Base-by-base conservation (phyloP, 1,284 basidiomycete genomes). In the Athelia psychrophila region DNA sequence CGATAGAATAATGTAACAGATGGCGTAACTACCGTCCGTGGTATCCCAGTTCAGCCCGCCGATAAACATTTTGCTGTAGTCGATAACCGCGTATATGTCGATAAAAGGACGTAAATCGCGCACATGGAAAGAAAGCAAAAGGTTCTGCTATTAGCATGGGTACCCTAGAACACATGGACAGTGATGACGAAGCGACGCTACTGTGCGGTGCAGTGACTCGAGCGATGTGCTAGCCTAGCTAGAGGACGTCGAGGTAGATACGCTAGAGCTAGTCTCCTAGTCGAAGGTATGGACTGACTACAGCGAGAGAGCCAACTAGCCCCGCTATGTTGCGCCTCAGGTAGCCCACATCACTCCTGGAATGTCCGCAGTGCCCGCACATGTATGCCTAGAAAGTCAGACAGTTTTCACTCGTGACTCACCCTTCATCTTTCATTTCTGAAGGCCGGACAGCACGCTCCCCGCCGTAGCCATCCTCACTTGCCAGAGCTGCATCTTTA, bases 341-440 rank as follows among this genome's bases (percentile, higher is more conserved):
- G 44, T 50, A 51, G 32, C 38, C 40, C 27, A 27, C n/a, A 35
- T 45, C 36, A 64, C 53, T 48, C 57, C 57, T 54, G n/a, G n/a
- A n/a, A n/a, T n/a, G n/a, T n/a, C n/a, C 50, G 50, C 54, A 60
- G 60, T 60, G 58, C 61, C 53, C 52, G 58, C 59, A 57, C 55
- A 56, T 49, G 54, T 56, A 56, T 58, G 56, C 52, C 56, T 54
- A 54, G 59, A 47, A 42, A 51, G 54, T 40, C 40, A 30, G 55
- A 24, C 15, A 51, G 44, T 46, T 19, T 49, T 53, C 38, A 48
- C 47, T 38, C 20, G 48, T n/a, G 25, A 61, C 95, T 94, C 83
- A 97, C 95, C 95, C 95, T 91, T 97, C 95, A 65, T 98, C 95
- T 71, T 95, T 95, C 93, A 95, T 96, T 70, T 98, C 95, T 49